These are phyloP conservation scores for Chaetothyriales sp. DNA, from an alignment of 2,329 filamentous ascomycete genomes.

Conservation along the genomic window DNA sequence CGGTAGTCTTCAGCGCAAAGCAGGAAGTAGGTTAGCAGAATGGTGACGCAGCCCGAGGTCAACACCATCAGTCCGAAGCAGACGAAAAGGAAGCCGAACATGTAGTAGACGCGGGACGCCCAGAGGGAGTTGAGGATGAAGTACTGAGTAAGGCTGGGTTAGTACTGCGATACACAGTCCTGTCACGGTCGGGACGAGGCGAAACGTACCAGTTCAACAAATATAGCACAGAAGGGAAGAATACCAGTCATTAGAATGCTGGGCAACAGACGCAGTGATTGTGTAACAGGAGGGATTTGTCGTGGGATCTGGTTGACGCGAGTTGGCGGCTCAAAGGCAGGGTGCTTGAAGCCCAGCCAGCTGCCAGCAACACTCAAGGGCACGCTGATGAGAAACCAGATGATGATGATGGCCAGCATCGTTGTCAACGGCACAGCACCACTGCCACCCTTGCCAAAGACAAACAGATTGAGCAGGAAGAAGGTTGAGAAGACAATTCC, in stretches of 20 bases:
- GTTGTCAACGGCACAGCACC: conserved; percentile 93
- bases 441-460: conserved; percentile 84
- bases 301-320: conserved; percentile 96
- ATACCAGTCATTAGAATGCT: conserved; percentile 86
- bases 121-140: conserved; percentile 99
- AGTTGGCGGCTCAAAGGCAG: conserved; percentile 60
- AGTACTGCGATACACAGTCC: background rate
- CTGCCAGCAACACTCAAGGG: conserved; percentile 80
- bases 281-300: conserved; percentile 73
- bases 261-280: conserved; percentile 72
- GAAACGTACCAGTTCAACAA: conserved; percentile 56
- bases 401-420: conserved; percentile 82
- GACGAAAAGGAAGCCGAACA: conserved; percentile 98
- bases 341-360: conserved; percentile 77
- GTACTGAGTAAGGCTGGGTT: conserved; percentile 34
- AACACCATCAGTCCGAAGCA: conserved; percentile 97
- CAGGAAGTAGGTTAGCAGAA: conserved; percentile 90
- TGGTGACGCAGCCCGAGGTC: conserved; percentile 79
- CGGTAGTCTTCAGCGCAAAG: conserved; percentile 95
- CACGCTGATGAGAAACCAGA: conserved; percentile 95
- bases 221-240: conserved; percentile 88
- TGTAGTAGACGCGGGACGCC: conserved; percentile 99
- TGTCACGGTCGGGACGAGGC: background rate
- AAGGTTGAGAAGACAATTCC: conserved; percentile 73
- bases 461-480: conserved; percentile 89